These are phyloP conservation scores for Pseudevernia furfuracea DNA, from an alignment of 495 filamentous ascomycete genomes.

Conservation along the genomic window DNA sequence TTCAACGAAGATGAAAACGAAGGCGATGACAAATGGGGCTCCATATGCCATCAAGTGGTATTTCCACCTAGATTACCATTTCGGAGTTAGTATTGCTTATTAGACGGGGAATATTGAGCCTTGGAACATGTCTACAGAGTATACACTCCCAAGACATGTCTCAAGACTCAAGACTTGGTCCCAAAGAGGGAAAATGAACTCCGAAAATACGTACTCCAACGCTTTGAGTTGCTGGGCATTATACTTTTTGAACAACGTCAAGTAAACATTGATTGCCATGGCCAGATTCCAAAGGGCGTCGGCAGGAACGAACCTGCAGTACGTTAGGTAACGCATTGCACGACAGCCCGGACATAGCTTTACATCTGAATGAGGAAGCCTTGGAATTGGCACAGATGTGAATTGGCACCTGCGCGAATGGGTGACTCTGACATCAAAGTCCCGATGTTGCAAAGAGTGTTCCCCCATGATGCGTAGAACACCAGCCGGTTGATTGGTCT, in stretches of 20 bases:
- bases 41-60: constrained; percentile 72
- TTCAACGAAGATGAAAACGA: constrained; percentile 60
- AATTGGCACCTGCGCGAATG: constrained; percentile 36
- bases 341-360: neutral
- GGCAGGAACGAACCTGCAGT: constrained; percentile 62
- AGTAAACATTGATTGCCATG: constrained; percentile 84
- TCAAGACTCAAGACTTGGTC: no score
- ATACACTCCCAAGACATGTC: no score
- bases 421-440: constrained; percentile 63
- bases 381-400: constrained; percentile 67
- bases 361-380: constrained; percentile 71
- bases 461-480: constrained; percentile 81
- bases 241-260: constrained; percentile 77
- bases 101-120: no score
- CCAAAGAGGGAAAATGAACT: no score
- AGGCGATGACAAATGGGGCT: constrained; percentile 59
- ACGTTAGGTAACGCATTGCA: constrained; percentile 7
- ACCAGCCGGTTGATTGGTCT: constrained; percentile 83
- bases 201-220: no score
- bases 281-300: constrained; percentile 76
- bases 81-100: no score
- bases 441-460: constrained; percentile 71
- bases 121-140: no score
- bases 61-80: no score
- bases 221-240: constrained; percentile 57